phyloP scores from a whole-genome alignment of 108 stramenopile species.

The Nitzschia sp. region DNA sequence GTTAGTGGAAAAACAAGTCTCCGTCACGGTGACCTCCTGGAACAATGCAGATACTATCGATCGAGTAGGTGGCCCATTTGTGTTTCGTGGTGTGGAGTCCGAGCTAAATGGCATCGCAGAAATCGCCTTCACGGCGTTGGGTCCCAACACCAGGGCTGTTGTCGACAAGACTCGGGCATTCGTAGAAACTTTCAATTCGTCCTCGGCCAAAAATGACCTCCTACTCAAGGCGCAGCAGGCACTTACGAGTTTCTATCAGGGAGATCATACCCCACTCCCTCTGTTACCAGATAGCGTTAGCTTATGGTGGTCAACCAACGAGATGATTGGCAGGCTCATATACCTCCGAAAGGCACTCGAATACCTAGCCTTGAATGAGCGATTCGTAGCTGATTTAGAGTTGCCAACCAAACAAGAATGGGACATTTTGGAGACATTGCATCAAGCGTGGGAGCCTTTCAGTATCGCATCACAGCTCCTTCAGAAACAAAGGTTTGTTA shows the following conservation, averaged over 20 bases:
- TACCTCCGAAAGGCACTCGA: conserved; percentile 9
- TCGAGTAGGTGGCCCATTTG: neutral
- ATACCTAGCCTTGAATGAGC: neutral
- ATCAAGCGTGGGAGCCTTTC: conserved; percentile 5
- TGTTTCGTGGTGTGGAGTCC: neutral
- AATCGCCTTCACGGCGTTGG: neutral
- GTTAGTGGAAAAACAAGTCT: neutral
- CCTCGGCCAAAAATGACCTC: neutral
- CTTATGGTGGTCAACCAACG: conserved; percentile 9
- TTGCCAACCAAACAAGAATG: neutral
- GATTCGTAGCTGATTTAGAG: neutral
- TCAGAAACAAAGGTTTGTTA: conserved; percentile 11
- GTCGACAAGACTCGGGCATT: neutral
- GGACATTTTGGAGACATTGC: neutral
- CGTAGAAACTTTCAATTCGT: neutral
- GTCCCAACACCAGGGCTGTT: neutral
- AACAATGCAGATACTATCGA: neutral
- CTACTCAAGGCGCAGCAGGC: conserved; percentile 6
- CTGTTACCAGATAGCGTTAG: neutral
- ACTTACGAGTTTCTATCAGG: neutral
- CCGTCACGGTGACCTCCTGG: neutral
- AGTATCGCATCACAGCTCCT: conserved; percentile 4
- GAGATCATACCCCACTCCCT: neutral
- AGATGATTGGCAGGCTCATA: conserved; percentile 2
- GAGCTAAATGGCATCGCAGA: conserved; percentile 3